Conservation (phyloP, 208 protist genomes). For the Leishmania turanica region DNA sequence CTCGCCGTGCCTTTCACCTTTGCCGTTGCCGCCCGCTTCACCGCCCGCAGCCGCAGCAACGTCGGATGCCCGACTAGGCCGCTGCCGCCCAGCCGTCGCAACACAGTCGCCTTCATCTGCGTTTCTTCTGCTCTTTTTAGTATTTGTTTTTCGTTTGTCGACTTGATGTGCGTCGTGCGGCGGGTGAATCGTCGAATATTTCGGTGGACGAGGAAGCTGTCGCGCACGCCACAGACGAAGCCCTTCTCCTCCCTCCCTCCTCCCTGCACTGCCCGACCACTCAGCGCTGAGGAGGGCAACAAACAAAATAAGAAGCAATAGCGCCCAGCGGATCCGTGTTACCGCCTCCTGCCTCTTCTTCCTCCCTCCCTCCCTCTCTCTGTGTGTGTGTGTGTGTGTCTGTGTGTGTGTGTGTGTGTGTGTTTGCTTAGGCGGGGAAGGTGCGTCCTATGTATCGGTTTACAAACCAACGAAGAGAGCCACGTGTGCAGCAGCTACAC, state of each 20-base stretch:
- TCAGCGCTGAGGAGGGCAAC: background rate
- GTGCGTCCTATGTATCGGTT: slow-evolving; percentile 45
- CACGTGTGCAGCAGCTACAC: background rate
- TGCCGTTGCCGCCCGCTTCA: background rate
- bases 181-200: background rate
- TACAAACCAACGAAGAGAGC: slow-evolving; percentile 45
- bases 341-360: background rate
- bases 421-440: background rate
- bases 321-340: background rate
- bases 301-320: background rate
- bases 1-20: background rate
- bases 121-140: background rate
- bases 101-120: background rate
- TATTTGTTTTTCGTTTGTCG: too few species aligned
- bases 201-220: background rate
- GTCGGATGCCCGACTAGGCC: slow-evolving; percentile 7
- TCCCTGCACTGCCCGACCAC: background rate
- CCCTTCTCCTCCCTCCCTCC: background rate
- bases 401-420: background rate
- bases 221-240: background rate
- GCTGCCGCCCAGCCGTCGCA: background rate
- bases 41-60: background rate
- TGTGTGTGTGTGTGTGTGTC: background rate
- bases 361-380: background rate
- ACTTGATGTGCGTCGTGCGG: background rate